These are phyloP conservation scores for Oryza longistaminata DNA, from an alignment of 176 grass and related monocot species.

Conservation along the genomic window DNA sequence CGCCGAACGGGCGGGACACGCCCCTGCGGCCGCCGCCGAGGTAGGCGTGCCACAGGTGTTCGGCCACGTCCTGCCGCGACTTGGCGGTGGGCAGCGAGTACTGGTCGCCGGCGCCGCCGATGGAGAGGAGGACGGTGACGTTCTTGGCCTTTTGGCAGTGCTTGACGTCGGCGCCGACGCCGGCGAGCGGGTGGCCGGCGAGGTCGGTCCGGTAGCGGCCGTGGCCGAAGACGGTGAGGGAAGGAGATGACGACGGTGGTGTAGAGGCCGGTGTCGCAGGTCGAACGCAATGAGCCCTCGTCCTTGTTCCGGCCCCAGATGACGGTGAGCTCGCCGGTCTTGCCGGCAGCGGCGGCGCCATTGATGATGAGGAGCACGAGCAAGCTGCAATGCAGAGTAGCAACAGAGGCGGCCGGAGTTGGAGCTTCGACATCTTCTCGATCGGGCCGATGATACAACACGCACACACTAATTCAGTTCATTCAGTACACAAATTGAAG, in stretches of 20 bases:
- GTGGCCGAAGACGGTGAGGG: background rate
- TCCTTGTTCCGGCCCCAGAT: slow-evolving; percentile 6
- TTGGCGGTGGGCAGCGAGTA: slow-evolving; percentile 11
- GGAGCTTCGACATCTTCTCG: background rate
- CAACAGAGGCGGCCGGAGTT: background rate
- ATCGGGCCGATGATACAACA: no score
- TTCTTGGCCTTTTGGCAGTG: slow-evolving; percentile 23
- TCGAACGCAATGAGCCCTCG: background rate
- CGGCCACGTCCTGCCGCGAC: background rate
- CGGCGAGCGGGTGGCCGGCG: slow-evolving; percentile 8
- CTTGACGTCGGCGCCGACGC: slow-evolving; percentile 37
- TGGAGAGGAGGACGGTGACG: slow-evolving; percentile 26
- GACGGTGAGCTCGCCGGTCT: slow-evolving; percentile 1
- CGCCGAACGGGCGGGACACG: slow-evolving; percentile 1
- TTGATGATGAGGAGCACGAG: background rate
- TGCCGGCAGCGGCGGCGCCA: background rate
- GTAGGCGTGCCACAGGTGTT: slow-evolving; percentile 40
- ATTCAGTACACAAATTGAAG: no score
- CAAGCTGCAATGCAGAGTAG: background rate
- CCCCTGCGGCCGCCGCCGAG: slow-evolving; percentile 10
- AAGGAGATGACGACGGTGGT: background rate
- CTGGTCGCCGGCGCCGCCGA: slow-evolving; percentile 17
- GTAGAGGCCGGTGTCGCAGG: background rate
- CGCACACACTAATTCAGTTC: no score
- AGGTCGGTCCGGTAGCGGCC: background rate